Evolutionary conservation across 768 basidiomycete species (phyloP).

Genomic region (Cystofilobasidium bisporidii): DNA sequence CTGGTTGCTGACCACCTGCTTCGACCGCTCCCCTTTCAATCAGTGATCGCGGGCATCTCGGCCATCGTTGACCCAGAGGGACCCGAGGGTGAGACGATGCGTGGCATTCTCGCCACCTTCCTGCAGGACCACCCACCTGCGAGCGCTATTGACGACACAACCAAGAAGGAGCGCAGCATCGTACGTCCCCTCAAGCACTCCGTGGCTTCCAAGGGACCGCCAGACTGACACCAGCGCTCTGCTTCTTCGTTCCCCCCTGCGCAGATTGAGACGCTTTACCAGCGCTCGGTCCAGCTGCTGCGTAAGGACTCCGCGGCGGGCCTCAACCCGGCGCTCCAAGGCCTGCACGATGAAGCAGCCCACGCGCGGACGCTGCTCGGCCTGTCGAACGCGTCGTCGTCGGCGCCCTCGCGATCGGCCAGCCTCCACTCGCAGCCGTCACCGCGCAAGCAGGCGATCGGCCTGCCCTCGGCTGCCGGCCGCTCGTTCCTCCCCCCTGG

Average conservation of each 20-base stretch:
- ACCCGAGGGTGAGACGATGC: slow-evolving; percentile 60
- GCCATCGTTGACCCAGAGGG: slow-evolving; percentile 69
- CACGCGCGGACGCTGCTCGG: slow-evolving; percentile 26
- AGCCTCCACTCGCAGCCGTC: not conserved
- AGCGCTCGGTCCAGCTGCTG: slow-evolving; percentile 23
- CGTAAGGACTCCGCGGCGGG: not conserved
- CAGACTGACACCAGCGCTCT: too few species aligned
- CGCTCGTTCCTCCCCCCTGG: not conserved
- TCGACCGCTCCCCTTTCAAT: not conserved
- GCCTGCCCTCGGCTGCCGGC: not conserved
- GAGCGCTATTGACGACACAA: slow-evolving; percentile 30
- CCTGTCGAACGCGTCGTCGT: slow-evolving; percentile 5
- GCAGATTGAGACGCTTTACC: slow-evolving; percentile 26
- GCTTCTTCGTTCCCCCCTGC: not conserved
- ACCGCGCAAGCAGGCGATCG: not conserved
- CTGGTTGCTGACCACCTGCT: not conserved
- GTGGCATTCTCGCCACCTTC: slow-evolving; percentile 67
- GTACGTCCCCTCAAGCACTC: not conserved
- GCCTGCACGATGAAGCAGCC: slow-evolving; percentile 16
- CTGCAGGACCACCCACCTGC: slow-evolving; percentile 54
- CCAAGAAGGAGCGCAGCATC: slow-evolving; percentile 29
- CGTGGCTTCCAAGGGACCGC: too few species aligned
- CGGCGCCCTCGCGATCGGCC: not conserved
- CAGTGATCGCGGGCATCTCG: slow-evolving; percentile 78
- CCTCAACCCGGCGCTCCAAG: not conserved